Evolutionary conservation across 768 basidiomycete species (phyloP).

Genomic region (Epithele typhae): DNA sequence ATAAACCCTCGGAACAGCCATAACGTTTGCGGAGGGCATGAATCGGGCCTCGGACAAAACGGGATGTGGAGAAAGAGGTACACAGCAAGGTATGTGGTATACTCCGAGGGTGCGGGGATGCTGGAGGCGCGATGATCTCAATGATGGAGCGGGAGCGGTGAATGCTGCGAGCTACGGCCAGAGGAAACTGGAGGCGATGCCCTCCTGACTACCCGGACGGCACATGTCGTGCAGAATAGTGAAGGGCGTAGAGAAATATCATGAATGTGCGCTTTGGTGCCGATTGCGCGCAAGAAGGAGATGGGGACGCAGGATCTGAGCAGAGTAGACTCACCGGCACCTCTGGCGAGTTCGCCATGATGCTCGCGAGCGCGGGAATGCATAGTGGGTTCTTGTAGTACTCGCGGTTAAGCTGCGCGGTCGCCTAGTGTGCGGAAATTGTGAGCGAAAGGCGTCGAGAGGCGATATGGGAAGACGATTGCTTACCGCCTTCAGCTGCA

Average conservation of each 20-base stretch:
- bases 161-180: too few relatives aligned
- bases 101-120: too few relatives aligned
- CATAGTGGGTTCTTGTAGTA: conserved; percentile 91
- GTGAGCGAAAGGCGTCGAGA: conserved; percentile 4
- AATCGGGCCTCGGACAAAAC: too few relatives aligned
- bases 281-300: background rate
- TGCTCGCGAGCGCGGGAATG: conserved; percentile 85
- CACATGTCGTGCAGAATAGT: background rate
- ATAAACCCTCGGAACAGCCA: too few relatives aligned
- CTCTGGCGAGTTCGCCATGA: conserved; percentile 83
- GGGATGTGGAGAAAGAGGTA: too few relatives aligned
- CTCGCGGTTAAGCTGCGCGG: conserved; percentile 83
- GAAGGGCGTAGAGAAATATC: background rate
- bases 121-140: too few relatives aligned
- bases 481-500: conserved; percentile 82
- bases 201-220: too few relatives aligned
- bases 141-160: too few relatives aligned
- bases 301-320: conserved; percentile 21
- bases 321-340: conserved; percentile 62
- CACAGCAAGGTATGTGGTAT: too few relatives aligned
- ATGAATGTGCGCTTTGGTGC: too few relatives aligned
- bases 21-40: too few relatives aligned
- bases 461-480: conserved; percentile 11
- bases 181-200: too few relatives aligned
- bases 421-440: conserved; percentile 58